phyloP scores from a whole-genome alignment of 495 filamentous ascomycete species.

The Choiromyces venosus region DNA sequence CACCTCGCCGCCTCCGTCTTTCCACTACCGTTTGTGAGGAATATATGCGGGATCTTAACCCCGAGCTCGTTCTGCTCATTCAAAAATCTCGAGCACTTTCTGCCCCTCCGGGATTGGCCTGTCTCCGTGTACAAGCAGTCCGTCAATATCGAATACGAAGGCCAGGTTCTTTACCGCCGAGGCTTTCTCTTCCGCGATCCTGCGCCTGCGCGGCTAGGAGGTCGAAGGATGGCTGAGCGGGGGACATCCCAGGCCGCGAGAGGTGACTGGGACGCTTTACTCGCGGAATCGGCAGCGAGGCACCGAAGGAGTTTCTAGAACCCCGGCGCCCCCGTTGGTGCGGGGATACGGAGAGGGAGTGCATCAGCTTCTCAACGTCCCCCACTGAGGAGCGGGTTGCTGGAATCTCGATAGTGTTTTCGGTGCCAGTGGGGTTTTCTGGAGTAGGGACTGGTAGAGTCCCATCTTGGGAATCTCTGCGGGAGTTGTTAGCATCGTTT shows the following conservation, averaged over 20 bases:
- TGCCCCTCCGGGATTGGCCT: conserved; percentile 57
- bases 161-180: conserved; percentile 60
- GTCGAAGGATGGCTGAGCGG: conserved; percentile 56
- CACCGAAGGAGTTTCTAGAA: conserved; percentile 74
- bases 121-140: conserved; percentile 61
- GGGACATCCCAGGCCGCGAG: conserved; percentile 48
- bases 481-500: neutral
- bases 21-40: conserved; percentile 63
- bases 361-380: conserved; percentile 66
- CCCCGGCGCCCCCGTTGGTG: conserved; percentile 62
- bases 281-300: conserved; percentile 68
- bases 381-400: conserved; percentile 64
- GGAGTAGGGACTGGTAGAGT: conserved; percentile 43
- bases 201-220: conserved; percentile 69
- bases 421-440: neutral
- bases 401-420: conserved; percentile 62
- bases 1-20: conserved; percentile 57
- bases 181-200: conserved; percentile 63
- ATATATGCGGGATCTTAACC: conserved; percentile 65
- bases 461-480: conserved; percentile 42
- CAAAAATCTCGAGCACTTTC: conserved; percentile 56
- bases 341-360: conserved; percentile 61
- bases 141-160: conserved; percentile 64
- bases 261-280: conserved; percentile 65
- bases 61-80: conserved; percentile 64